Percentiles rank a stretch among this genome's conserved stretches.
Conservation (phyloP, 2,329 filamentous ascomycete species). For the Cytospora paraplurivora region DNA sequence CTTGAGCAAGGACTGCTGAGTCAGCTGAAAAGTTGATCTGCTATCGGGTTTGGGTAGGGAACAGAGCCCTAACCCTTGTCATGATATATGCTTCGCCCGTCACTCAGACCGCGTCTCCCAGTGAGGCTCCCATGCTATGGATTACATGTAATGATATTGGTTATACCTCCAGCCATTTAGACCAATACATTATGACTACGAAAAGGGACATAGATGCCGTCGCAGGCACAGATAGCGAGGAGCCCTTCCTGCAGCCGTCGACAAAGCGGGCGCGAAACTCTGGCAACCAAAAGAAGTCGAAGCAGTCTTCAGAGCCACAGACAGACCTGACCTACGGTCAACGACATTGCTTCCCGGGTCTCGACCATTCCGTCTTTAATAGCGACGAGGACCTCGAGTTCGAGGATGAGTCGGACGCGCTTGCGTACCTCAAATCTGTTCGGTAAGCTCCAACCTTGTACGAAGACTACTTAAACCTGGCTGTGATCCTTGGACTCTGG, state of each 20-base stretch:
- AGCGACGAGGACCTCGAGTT: conserved; percentile 64
- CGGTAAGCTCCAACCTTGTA: conserved; percentile 53
- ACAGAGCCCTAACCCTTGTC: no score
- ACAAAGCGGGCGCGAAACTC: conserved; percentile 34
- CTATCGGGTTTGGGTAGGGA: no score
- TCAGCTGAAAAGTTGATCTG: no score
- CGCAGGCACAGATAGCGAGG: conserved; percentile 27
- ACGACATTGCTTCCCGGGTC: conserved; percentile 69
- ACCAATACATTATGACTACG: conserved; percentile 30
- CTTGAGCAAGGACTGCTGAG: no score
- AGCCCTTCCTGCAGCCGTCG: conserved; percentile 19
- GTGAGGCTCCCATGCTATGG: background rate
- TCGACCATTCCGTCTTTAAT: conserved; percentile 50
- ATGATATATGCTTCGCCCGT: no score
- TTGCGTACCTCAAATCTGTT: conserved; percentile 71
- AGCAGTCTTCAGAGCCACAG: conserved; percentile 46
- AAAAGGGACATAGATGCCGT: conserved; percentile 32
- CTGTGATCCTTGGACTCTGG: conserved; percentile 28
- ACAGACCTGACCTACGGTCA: conserved; percentile 71
- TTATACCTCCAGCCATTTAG: background rate
- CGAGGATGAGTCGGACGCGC: conserved; percentile 66
- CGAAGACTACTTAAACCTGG: conserved; percentile 3
- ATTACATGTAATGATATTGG: background rate
- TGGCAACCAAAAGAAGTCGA: conserved; percentile 36
- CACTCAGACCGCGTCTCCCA: no score